Evolutionary conservation across 2,329 filamentous ascomycete species (phyloP).

Genomic region (Colletotrichum neosansevieriae): DNA sequence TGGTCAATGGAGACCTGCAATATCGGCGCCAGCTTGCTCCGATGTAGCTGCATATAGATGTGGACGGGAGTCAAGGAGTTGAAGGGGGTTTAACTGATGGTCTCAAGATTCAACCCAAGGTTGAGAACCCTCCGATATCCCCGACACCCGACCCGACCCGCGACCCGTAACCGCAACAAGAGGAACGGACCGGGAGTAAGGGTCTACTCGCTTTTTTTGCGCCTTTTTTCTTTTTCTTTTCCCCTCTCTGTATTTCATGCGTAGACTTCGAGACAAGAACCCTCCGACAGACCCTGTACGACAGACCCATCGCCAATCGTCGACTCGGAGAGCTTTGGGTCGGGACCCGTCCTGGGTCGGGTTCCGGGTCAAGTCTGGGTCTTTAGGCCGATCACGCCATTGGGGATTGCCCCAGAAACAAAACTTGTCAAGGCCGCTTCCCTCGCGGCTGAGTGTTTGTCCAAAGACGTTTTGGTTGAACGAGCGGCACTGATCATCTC

Average conservation of each 20-base stretch:
- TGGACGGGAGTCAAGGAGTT: conserved; percentile 35
- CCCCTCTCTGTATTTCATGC: too few species aligned
- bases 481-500: conserved; percentile 15
- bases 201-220: conserved; percentile 17
- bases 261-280: background rate
- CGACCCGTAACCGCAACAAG: conserved; percentile 22
- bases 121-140: conserved; percentile 13
- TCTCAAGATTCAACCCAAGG: conserved; percentile 21
- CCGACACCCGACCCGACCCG: conserved; percentile 16
- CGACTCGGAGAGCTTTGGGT: background rate
- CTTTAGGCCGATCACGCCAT: conserved; percentile 32
- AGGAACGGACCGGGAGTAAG: conserved; percentile 36
- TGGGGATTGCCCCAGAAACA: conserved; percentile 30
- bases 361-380: conserved; percentile 6
- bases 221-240: conserved; percentile 15
- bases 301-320: conserved; percentile 2
- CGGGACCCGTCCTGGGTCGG: background rate
- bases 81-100: conserved; percentile 8
- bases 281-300: background rate
- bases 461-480: conserved; percentile 2
- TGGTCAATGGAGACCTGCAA: conserved; percentile 31
- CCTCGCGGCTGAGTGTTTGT: conserved; percentile 8
- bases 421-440: conserved; percentile 6
- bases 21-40: conserved; percentile 35
- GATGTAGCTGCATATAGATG: conserved; percentile 33